phyloP scores from a whole-genome alignment of 331 rosid genomes.

The Pyracantha coccinea region DNA sequence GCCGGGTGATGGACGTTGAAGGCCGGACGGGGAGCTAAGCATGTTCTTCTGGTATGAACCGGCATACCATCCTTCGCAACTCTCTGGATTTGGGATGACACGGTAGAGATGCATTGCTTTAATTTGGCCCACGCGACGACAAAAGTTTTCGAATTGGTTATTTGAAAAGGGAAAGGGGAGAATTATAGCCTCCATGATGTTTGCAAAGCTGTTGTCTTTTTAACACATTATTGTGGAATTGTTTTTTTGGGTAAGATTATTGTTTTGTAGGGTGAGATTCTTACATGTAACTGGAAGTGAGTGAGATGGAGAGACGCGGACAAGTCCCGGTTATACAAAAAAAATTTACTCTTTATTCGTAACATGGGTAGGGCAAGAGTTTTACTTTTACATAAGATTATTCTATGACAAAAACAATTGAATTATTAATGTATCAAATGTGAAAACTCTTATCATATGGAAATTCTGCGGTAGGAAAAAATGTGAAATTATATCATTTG shows the following conservation, averaged over 20 bases:
- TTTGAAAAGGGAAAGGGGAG: conserved; percentile 5
- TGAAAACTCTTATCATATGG: no score
- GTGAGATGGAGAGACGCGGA: no score
- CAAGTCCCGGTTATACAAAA: no score
- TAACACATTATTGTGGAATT: no score
- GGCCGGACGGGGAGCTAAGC: background rate
- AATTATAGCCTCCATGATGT: background rate
- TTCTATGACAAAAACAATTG: no score
- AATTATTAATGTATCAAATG: no score
- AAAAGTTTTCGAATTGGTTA: conserved; percentile 1
- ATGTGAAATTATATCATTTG: no score
- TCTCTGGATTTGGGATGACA: background rate
- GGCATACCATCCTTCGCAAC: background rate
- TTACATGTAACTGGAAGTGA: no score
- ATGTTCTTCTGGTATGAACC: background rate
- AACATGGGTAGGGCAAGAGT: no score
- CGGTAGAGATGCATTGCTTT: background rate
- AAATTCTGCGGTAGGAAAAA: no score
- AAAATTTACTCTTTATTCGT: no score
- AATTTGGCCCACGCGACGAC: conserved; percentile 10
- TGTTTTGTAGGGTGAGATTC: background rate
- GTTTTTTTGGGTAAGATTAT: background rate
- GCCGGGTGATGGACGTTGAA: background rate
- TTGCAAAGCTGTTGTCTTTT: conserved; percentile 3
- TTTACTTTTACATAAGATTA: no score